phyloP scores from a whole-genome alignment of 2,329 filamentous ascomycete genomes.

The Diaporthe sp. region DNA sequence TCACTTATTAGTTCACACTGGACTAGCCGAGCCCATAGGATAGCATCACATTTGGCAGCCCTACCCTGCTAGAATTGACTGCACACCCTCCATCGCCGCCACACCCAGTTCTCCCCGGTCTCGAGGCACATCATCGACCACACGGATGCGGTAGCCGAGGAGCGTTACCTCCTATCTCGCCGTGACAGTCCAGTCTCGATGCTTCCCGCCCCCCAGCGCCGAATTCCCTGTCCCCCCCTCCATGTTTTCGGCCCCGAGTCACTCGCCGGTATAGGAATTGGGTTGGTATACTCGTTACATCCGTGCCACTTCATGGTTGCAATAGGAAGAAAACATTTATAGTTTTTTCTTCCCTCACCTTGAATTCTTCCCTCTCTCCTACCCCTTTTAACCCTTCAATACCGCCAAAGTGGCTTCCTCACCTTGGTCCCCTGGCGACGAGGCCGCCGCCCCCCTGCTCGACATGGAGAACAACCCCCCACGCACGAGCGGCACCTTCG shows the following conservation, averaged over 20 bases:
- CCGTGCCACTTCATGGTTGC: not conserved
- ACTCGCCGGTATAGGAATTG: not conserved
- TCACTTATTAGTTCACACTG: not conserved
- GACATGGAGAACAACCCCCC: constrained; percentile 31
- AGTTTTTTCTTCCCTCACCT: not conserved
- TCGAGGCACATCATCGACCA: constrained; percentile 8
- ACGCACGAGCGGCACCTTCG: constrained; percentile 24
- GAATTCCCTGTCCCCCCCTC: not conserved
- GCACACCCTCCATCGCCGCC: not conserved
- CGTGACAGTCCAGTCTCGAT: constrained; percentile 14
- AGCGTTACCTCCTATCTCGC: not conserved
- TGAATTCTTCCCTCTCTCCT: not conserved
- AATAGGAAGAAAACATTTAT: not conserved
- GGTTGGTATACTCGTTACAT: not conserved
- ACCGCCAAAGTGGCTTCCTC: constrained; percentile 28
- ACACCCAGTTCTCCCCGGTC: not conserved
- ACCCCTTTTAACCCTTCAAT: no score
- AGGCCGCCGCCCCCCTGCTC: constrained; percentile 33
- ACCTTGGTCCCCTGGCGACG: constrained; percentile 27
- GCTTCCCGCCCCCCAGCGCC: constrained; percentile 12
- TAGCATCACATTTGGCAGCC: not conserved
- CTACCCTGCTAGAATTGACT: not conserved
- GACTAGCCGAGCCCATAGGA: not conserved
- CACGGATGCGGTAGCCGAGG: not conserved
- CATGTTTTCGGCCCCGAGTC: constrained; percentile 11